phyloP scores from a whole-genome alignment of 2,329 filamentous ascomycete species.

The Cordyceps militaris region DNA sequence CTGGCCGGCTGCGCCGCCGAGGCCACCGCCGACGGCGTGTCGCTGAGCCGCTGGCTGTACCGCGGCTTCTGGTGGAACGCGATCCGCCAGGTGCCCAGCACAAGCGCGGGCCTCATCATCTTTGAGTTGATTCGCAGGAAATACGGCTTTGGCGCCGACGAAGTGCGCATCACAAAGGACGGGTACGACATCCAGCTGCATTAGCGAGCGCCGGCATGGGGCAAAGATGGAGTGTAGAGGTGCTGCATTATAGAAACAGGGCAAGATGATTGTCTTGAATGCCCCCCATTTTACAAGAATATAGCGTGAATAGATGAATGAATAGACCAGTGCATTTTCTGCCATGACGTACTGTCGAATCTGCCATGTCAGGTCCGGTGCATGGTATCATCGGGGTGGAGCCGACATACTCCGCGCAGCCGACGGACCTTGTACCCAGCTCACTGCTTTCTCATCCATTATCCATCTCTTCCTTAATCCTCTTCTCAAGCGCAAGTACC shows the following conservation, averaged over 20 bases:
- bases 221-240: neutral
- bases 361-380: neutral
- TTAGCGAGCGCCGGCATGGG: conserved; percentile 17
- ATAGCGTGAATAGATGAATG: neutral
- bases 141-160: conserved; percentile 57
- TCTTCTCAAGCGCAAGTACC: neutral
- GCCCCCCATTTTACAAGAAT: neutral
- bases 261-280: neutral
- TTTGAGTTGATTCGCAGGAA: conserved; percentile 71
- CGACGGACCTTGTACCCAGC: neutral
- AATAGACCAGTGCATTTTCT: neutral
- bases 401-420: neutral
- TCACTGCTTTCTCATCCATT: neutral
- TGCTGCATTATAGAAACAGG: neutral
- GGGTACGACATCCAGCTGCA: conserved; percentile 63
- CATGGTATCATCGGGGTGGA: neutral
- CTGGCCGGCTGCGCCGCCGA: conserved; percentile 52
- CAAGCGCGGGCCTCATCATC: conserved; percentile 68
- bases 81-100: conserved; percentile 67
- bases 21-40: conserved; percentile 48
- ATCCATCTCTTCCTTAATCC: neutral
- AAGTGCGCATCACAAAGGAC: conserved; percentile 58
- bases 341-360: too few species aligned
- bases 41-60: conserved; percentile 59
- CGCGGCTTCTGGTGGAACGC: conserved; percentile 66